Percentiles rank a stretch among this genome's conserved stretches.
Evolutionary conservation across 176 grass and related monocot genomes (phyloP).

Genomic region (Dactylis glomerata): DNA sequence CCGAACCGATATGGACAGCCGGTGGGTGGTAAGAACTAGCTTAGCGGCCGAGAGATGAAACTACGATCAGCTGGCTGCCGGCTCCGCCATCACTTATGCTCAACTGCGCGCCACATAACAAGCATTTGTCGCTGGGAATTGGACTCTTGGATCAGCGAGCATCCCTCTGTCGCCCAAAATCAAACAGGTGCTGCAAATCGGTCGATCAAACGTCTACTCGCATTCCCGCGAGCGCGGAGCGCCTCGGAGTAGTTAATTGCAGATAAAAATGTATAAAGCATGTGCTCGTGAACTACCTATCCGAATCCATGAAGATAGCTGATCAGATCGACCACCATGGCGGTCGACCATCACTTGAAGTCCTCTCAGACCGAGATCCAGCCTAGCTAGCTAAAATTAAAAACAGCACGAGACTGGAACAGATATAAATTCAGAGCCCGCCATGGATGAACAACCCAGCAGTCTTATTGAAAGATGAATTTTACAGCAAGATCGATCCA

Average conservation of each 20-base stretch:
- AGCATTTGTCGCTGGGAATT: neutral
- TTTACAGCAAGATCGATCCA: neutral
- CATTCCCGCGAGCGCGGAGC: neutral
- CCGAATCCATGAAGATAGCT: neutral
- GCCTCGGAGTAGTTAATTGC: neutral
- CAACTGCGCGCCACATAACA: neutral
- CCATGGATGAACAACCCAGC: neutral
- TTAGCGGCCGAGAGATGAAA: neutral
- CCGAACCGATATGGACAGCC: neutral
- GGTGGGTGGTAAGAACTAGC: neutral
- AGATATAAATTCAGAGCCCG: neutral
- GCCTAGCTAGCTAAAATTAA: neutral
- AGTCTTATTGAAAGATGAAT: conserved; percentile 17
- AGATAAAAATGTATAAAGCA: too few relatives aligned
- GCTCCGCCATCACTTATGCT: conserved; percentile 23
- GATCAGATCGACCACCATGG: neutral
- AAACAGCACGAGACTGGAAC: neutral
- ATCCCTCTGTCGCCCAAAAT: neutral
- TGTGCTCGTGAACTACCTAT: neutral
- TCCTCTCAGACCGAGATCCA: neutral
- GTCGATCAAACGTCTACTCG: neutral
- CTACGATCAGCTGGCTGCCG: neutral
- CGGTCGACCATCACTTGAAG: neutral
- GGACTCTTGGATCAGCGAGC: neutral
- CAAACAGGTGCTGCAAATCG: neutral